phyloP scores from a whole-genome alignment of 208 protist genomes.

The Crithidia bombi region DNA sequence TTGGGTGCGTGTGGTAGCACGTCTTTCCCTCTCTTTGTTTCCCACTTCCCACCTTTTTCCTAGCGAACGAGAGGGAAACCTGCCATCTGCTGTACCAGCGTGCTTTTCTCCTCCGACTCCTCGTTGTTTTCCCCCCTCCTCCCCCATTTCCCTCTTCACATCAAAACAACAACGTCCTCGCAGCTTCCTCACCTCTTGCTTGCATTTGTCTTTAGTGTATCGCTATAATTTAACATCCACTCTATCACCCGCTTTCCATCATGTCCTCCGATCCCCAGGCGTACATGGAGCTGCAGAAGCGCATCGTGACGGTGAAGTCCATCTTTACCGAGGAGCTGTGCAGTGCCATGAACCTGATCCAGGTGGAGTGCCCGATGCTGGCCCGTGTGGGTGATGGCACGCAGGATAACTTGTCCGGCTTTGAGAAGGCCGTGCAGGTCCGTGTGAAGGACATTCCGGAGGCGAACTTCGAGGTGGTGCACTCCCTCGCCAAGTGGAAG shows the following conservation, averaged over 20 bases:
- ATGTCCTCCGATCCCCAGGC: slow-evolving; percentile 44
- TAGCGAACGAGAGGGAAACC: too few species aligned
- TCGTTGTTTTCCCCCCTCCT: too few species aligned
- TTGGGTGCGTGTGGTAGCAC: too few species aligned
- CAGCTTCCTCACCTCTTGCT: too few species aligned
- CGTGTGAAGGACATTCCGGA: slow-evolving; percentile 82
- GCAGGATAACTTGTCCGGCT: slow-evolving; percentile 91
- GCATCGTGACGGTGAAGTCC: slow-evolving; percentile 74
- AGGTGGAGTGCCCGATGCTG: slow-evolving; percentile 86
- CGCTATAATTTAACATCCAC: not conserved
- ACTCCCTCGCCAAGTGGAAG: slow-evolving; percentile 95
- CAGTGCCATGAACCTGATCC: slow-evolving; percentile 71
- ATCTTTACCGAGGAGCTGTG: slow-evolving; percentile 74
- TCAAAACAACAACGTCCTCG: too few species aligned
- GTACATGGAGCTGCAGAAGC: slow-evolving; percentile 69
- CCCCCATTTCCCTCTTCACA: too few species aligned
- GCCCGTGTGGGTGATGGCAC: slow-evolving; percentile 79
- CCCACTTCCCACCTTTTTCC: too few species aligned
- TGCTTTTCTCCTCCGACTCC: too few species aligned
- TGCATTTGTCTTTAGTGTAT: slow-evolving; percentile 14
- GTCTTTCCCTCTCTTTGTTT: too few species aligned
- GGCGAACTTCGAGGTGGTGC: slow-evolving; percentile 82
- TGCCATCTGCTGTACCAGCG: too few species aligned
- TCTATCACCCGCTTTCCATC: not conserved
- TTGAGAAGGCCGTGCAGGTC: slow-evolving; percentile 89